Evolutionary conservation across 257 asterid genomes (phyloP), one percentile per base, ranked within the genome.

Genomic region (Anisodus tanguticus): DNA sequence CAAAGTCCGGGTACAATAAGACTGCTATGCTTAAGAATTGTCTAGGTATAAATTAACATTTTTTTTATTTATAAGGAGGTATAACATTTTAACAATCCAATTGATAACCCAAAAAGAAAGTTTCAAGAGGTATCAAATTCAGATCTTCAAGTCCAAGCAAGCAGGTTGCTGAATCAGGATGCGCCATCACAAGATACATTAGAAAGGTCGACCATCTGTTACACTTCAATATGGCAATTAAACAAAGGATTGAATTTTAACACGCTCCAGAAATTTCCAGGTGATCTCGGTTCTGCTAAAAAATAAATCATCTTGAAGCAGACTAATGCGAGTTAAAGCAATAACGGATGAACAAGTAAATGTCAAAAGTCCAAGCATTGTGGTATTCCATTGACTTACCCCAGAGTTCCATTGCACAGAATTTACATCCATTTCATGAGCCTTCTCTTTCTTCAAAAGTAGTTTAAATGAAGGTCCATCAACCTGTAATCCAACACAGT

Each of bases 381-480:
- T 6, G 47, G 63, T 22, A 17, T 49, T 5, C 57, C 47, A 81
- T 10, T 81, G 79, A 85, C 66, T 90, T 94, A 95, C 99, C 93
- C n/a, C 88, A 74, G 95, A 84, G 89, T 91, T 88, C 99, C 99
- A 97, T 80, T 88, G 97, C 87, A 95, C 98, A 81, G 90, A 87
- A 89, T 97, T 97, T 78, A 97, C 90, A 90, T 97, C 99, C 98
- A 93, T 93, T 68, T 93, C 97, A 89, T 95, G 99, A 84, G 98
- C 97, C 88, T 92, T 95, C 82, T 87, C 95, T 90, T 94, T 92
- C 92, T 89, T 94, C 85, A 92, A 82, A 86, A 96, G 92, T 90
- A 94, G 85, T 82, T 84, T 90, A 90, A 92, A 96, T 79, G 88
- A 82, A 77, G 97, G 93, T 86, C 85, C 95, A 88, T 59, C 66